A percentile compares a stretch with the other conserved stretches of the same genome.
These are phyloP conservation scores for Cichorium intybus DNA, from an alignment of 140 eudicot genomes.

Conservation along the genomic window DNA sequence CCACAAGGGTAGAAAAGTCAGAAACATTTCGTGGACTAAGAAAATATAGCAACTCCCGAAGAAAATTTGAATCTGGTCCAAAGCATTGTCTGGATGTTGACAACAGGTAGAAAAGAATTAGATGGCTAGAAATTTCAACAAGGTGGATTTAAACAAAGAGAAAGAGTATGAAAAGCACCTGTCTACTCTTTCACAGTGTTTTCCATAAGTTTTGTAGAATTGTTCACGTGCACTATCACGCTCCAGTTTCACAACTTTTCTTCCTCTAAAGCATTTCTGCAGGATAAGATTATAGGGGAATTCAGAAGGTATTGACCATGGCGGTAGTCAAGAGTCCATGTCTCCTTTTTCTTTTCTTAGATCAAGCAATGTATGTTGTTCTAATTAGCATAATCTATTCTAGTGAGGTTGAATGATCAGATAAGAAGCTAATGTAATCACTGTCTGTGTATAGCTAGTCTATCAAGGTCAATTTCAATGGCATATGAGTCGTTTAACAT, in stretches of 20 bases:
- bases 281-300: constrained; percentile 10
- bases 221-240: constrained; percentile 59
- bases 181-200: constrained; percentile 64
- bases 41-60: constrained; percentile 69
- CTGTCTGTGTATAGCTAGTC: not conserved
- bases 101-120: constrained; percentile 12
- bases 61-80: constrained; percentile 78
- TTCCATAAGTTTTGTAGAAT: constrained; percentile 67
- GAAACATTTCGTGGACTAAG: constrained; percentile 54
- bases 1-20: constrained; percentile 75
- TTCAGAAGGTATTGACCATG: not conserved
- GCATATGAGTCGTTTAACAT: not conserved
- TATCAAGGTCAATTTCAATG: not conserved
- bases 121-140: constrained; percentile 13
- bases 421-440: not conserved
- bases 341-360: not conserved
- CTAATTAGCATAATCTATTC: not conserved
- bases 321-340: too few relatives aligned
- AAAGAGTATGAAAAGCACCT: constrained; percentile 40
- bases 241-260: constrained; percentile 70
- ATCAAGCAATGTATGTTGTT: not conserved
- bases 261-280: constrained; percentile 97
- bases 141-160: not conserved
- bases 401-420: not conserved
- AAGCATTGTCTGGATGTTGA: constrained; percentile 67